phyloP scores from a whole-genome alignment of 1,139 yeast genomes.

The Magnusiomyces sp. region DNA sequence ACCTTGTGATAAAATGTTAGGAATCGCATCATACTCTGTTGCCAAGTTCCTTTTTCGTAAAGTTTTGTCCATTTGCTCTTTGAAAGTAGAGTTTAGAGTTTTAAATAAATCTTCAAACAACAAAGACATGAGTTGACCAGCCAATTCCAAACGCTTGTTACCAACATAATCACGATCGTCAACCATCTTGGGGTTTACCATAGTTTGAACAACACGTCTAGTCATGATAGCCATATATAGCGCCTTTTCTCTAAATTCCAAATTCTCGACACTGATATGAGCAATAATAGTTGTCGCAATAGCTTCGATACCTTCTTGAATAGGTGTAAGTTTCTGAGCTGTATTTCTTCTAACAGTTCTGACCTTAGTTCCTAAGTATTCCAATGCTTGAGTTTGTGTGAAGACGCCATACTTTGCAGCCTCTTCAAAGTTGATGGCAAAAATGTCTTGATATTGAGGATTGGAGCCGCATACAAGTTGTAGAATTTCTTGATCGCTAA shows the following conservation, averaged over 20 bases:
- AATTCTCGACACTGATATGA: conserved; percentile 76
- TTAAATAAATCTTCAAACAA: conserved; percentile 94
- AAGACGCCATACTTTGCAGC: conserved; percentile 77
- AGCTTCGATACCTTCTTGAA: conserved; percentile 97
- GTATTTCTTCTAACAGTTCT: conserved; percentile 84
- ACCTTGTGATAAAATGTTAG: conserved; percentile 83
- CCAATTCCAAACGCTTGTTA: conserved; percentile 91
- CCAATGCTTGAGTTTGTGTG: conserved; percentile 91
- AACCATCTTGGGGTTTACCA: conserved; percentile 89
- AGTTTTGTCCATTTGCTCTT: conserved; percentile 87
- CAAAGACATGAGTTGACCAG: conserved; percentile 93
- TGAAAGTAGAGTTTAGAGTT: conserved; percentile 89
- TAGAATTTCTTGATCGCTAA: conserved; percentile 86
- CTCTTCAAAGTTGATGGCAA: conserved; percentile 90
- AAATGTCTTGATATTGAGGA: conserved; percentile 80
- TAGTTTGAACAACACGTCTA: conserved; percentile 89
- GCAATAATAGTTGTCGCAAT: conserved; percentile 95
- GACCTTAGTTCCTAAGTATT: conserved; percentile 82
- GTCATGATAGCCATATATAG: conserved; percentile 94
- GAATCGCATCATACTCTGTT: conserved; percentile 86
- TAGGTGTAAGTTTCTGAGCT: conserved; percentile 65
- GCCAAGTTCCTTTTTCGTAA: conserved; percentile 91
- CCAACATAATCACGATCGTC: conserved; percentile 99
- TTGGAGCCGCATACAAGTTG: conserved; percentile 90
- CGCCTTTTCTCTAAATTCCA: conserved; percentile 91